These are phyloP conservation scores for Lanmaoa rubissima DNA, from an alignment of 768 basidiomycete species.

Conservation along the genomic window DNA sequence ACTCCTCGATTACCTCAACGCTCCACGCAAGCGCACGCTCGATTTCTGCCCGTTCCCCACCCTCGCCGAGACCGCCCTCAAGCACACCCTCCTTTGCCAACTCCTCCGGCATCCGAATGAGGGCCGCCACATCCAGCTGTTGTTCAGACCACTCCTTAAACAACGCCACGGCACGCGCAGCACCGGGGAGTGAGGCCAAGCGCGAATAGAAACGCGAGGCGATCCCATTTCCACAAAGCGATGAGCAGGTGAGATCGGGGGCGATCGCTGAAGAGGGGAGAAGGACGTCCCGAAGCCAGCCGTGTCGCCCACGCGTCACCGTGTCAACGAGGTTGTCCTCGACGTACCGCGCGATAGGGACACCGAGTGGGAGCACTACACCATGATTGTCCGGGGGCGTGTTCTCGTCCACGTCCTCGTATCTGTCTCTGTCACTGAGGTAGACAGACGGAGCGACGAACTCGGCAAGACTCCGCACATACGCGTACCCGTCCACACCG, in stretches of 20 bases:
- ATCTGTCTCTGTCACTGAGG: background rate
- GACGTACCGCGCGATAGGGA: constrained; percentile 40
- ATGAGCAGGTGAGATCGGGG: background rate
- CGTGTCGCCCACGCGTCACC: constrained; percentile 42
- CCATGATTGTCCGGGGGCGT: background rate
- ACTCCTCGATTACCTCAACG: constrained; percentile 47
- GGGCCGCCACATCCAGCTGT: constrained; percentile 42
- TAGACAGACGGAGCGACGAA: constrained; percentile 45
- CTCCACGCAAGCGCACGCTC: constrained; percentile 53
- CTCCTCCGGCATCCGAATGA: constrained; percentile 42
- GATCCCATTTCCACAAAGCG: background rate
- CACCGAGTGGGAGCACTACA: constrained; percentile 23
- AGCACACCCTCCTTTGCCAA: constrained; percentile 32
- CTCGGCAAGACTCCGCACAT: constrained; percentile 73
- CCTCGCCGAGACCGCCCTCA: constrained; percentile 15
- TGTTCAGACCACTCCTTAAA: constrained; percentile 14
- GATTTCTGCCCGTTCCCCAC: constrained; percentile 31
- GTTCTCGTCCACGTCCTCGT: background rate
- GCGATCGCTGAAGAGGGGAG: background rate
- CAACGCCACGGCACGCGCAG: background rate
- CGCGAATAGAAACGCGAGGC: constrained; percentile 11
- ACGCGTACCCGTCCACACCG: constrained; percentile 72
- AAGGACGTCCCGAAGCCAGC: constrained; percentile 32
- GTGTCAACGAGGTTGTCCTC: constrained; percentile 40
- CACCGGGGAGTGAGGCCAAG: constrained; percentile 11